Base-by-base conservation (phyloP, 345 rosid genomes). In the Eucalyptus pauciflora region DNA sequence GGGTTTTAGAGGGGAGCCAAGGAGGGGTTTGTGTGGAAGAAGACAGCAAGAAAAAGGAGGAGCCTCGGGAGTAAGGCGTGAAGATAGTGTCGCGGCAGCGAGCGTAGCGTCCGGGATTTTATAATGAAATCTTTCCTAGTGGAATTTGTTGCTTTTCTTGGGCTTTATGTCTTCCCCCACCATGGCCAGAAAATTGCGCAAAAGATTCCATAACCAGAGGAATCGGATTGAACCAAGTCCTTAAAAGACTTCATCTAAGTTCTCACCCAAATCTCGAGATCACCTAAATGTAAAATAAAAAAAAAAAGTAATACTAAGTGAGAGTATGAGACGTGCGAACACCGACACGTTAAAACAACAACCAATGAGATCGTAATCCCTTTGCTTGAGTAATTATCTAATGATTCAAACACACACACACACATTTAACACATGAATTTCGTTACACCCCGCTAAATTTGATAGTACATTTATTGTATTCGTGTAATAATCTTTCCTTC, bases 261-360 rank as follows among this genome's bases (percentile, higher is more conserved):
- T 56, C 29, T 24, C 29, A 56, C 9, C 29, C 29, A 22, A 56
- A 56, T 24, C 13, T 56, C 27, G 1, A 0, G 3, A 22, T 24
- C 62, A 56, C 29, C 1, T 56, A 1, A 4, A 9, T 56, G 2
- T 56, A 56, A 24, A 56, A 56, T 24, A 56, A 10, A 56, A 0
- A 4, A n/a, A 22, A 9, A 25, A 56, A 9, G 2, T 52, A 52
- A 20, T 52, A 18, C 2, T 4, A 4, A 56, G 1, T 24, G 3
- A 56, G 6, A 24, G 5, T 0, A 54, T 24, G 24, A 0, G 0
- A 2, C 0, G 3, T 56, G 29, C 29, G 0, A 2, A 0, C 13
- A 10, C 13, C 1, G 1, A 10, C 3, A 56, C 5, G 1, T 9
- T 52, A 20, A 20, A 20, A 52, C 29, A 24, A 8, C 3, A 22